Conservation (phyloP, 306 rosid genomes). For the Alnus glutinosa region DNA sequence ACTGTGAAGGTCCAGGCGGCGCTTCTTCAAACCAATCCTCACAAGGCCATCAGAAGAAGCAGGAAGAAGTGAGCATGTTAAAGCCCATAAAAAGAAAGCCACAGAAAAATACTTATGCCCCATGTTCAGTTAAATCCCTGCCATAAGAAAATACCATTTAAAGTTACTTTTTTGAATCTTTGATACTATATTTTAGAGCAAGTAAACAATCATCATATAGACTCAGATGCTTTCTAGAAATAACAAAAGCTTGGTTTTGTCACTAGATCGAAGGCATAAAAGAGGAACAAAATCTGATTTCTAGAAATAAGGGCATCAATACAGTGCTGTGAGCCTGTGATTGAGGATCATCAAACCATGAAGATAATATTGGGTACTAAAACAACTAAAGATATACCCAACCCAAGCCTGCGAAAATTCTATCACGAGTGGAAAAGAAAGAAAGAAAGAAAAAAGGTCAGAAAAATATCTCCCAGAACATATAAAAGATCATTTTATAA, state of each 20-base stretch:
- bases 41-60: slow-evolving; percentile 56
- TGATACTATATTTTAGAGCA: background rate
- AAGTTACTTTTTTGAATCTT: background rate
- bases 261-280: background rate
- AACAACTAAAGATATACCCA: background rate
- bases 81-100: slow-evolving; percentile 58
- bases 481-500: slow-evolving; percentile 3
- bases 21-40: slow-evolving; percentile 72
- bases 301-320: no score
- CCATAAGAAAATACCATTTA: background rate
- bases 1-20: slow-evolving; percentile 52
- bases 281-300: background rate
- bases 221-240: background rate
- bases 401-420: background rate
- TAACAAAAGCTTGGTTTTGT: background rate
- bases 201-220: background rate
- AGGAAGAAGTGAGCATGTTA: slow-evolving; percentile 58
- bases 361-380: background rate
- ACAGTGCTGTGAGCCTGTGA: no score
- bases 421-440: background rate
- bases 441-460: background rate
- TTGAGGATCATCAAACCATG: background rate
- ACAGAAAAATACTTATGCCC: slow-evolving; percentile 45
- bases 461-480: background rate
- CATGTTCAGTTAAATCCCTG: slow-evolving; percentile 50